Evolutionary conservation across 208 protist genomes (phyloP).

Genomic region (Histomonas meleagridis): DNA sequence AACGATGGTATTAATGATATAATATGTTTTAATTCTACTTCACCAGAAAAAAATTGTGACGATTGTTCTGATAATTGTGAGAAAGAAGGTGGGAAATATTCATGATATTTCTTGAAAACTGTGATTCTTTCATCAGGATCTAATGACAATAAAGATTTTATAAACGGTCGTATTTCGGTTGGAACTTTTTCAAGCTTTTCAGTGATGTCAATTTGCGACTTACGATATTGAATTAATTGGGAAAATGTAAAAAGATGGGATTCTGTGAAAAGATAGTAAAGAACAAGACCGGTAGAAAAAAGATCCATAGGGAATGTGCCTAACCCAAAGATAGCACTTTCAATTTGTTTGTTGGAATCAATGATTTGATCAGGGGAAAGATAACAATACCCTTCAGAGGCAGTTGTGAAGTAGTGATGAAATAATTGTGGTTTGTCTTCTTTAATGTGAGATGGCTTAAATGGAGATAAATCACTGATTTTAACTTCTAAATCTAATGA

Average conservation of each 20-base stretch:
- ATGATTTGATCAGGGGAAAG: background rate
- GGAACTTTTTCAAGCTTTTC: background rate
- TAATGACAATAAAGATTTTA: background rate
- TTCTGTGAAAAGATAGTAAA: background rate
- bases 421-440: background rate
- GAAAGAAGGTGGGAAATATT: background rate
- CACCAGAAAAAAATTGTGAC: background rate
- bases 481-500: background rate
- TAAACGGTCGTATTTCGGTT: background rate
- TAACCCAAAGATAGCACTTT: background rate
- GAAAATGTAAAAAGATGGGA: background rate
- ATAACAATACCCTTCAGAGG: background rate
- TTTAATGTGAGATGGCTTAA: background rate
- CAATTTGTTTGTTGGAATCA: background rate
- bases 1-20: background rate
- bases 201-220: background rate
- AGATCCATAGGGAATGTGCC: background rate
- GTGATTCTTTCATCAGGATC: background rate
- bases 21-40: background rate
- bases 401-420: background rate
- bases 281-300: background rate
- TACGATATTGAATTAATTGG: background rate
- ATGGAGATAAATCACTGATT: background rate
- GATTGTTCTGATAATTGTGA: background rate
- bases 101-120: no score